phyloP scores from a whole-genome alignment of 1,284 basidiomycete genomes.

The Moesziomyces globuligerus region DNA sequence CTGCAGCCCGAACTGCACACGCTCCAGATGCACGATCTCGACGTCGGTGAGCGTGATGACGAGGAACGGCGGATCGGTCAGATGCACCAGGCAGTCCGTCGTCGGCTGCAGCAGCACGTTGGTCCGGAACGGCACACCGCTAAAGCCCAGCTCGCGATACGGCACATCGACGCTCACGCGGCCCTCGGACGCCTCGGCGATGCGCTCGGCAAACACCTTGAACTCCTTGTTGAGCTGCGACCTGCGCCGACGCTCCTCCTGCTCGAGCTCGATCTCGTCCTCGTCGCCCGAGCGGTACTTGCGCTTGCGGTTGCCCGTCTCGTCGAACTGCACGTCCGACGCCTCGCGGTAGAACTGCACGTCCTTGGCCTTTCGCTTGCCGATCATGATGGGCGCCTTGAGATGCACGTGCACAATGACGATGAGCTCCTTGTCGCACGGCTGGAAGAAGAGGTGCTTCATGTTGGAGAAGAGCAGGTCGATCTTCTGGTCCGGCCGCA shows the following conservation, averaged over 20 bases:
- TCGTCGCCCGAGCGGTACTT: conserved; percentile 98
- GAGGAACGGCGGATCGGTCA: conserved; percentile 94
- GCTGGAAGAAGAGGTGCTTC: conserved; percentile 99
- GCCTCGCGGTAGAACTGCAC: conserved; percentile 99
- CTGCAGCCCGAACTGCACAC: conserved; percentile 94
- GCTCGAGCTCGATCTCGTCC: conserved; percentile 98
- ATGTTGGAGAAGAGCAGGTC: conserved; percentile 90
- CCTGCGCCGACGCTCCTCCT: conserved; percentile 90
- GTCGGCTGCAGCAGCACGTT: conserved; percentile 95
- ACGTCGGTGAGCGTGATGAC: conserved; percentile 94
- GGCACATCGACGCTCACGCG: conserved; percentile 93
- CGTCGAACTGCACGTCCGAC: conserved; percentile 96
- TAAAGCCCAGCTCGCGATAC: conserved; percentile 96
- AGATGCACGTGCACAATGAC: conserved; percentile 95
- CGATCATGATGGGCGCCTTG: conserved; percentile 96
- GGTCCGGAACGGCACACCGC: conserved; percentile 94
- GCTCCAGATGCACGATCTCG: conserved; percentile 94
- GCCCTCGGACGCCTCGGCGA: conserved; percentile 83
- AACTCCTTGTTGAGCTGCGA: conserved; percentile 94
- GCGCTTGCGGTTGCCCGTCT: conserved; percentile 97
- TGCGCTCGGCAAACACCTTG: conserved; percentile 90
- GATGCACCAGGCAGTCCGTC: conserved; percentile 94
- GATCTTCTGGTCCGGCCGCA: conserved; percentile 64
- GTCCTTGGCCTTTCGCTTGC: conserved; percentile 98
- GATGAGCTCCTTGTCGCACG: conserved; percentile 94